phyloP scores from a whole-genome alignment of 2,329 filamentous ascomycete species.

The Xylariaceae sp. region DNA sequence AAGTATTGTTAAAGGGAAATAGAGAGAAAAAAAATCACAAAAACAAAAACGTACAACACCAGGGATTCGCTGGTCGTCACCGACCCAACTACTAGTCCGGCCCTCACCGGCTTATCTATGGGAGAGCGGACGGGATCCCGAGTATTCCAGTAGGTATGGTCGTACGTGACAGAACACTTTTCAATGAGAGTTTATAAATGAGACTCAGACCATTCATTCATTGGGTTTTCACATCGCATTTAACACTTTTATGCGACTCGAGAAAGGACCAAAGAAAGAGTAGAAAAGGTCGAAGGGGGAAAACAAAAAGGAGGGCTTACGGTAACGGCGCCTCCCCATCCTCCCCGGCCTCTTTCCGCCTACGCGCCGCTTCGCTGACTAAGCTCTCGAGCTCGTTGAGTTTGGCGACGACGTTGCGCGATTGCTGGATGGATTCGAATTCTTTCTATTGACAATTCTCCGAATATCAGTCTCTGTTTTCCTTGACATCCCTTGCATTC shows the following conservation, averaged over 20 bases:
- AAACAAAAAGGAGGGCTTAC: constrained; percentile 32
- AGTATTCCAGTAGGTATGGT: constrained; percentile 30
- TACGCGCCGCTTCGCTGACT: constrained; percentile 43
- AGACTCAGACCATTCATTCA: background rate
- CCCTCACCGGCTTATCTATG: constrained; percentile 31
- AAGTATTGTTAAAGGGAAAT: background rate
- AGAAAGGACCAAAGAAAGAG: background rate
- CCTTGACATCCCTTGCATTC: no score
- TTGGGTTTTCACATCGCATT: background rate
- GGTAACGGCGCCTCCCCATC: constrained; percentile 35
- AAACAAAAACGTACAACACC: constrained; percentile 32
- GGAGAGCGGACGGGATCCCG: constrained; percentile 33
- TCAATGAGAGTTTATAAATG: constrained; percentile 20
- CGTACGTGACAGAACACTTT: constrained; percentile 21
- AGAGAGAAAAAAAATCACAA: constrained; percentile 2
- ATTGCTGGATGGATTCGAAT: constrained; percentile 49
- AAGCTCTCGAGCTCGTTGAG: constrained; percentile 56
- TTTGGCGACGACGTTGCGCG: constrained; percentile 48
- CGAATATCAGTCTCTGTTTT: background rate
- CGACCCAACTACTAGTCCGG: constrained; percentile 33
- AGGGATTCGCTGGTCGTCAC: constrained; percentile 33
- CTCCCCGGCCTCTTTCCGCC: constrained; percentile 32
- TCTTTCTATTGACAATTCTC: constrained; percentile 38
- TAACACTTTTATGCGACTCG: background rate
- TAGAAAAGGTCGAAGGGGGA: background rate